Evolutionary conservation across 306 rosid genomes (phyloP), one percentile per base, ranked within the genome.

Genomic region (Prinsepia uniflora): DNA sequence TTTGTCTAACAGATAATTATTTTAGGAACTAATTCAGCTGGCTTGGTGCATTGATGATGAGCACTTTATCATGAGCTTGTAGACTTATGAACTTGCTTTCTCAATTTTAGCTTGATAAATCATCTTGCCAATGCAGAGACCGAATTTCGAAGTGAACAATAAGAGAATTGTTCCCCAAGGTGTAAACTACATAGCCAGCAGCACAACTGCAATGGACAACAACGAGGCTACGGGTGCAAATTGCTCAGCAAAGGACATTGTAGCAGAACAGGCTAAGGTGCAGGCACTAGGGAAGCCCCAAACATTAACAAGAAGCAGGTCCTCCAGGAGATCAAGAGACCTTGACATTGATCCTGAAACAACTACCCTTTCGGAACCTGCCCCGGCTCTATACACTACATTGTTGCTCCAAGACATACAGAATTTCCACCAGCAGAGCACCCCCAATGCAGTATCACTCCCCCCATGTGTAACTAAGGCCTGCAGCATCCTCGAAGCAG

Each of bases 401-500:
- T 67, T 90, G 22, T 79, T 94, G 72, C 94, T 94, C 36, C 84
- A 88, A 79, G 98, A 94, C 81, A 94, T 94, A 72, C 90, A 94
- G 34, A 90, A 89, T 67, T 90, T 94, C 83, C 98, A 94, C 82
- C 97, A 90, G 68, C 91, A 88, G 86, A 88, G 19, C 83, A 71
- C 36, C 14, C 4, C 88, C 30, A 65, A 80, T 71, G 78, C 81
- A 12, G 86, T 88, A 45, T 68, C 96, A 17, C 89, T 94, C 59
- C 98, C 98, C 4, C 81, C 84, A 55, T 90, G 97, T 78, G 92
- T 94, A 63, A 80, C 89, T 73, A 90, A 91, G 78, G 98, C 95
- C 71, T 94, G 97, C 77, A 87, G 97, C 48, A 90, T 94, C 63
- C 82, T 90, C 42, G 97, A 93, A 85, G 98, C 97, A 58, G 96